Evolutionary conservation across 2,329 filamentous ascomycete species (phyloP).

Genomic region (Tolypocladium inflatum): DNA sequence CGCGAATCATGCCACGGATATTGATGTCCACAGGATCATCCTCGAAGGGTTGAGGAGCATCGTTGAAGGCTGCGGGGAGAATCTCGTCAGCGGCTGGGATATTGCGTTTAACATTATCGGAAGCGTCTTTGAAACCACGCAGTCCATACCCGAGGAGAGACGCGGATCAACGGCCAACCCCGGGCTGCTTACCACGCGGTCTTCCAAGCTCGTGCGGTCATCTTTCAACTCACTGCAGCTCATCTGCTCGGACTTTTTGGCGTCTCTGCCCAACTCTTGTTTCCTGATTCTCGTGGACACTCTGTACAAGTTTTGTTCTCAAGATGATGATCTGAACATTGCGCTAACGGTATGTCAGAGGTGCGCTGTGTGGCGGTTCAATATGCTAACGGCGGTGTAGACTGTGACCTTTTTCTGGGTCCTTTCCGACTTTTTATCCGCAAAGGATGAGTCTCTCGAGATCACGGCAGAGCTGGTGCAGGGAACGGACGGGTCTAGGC

Average conservation of each 20-base stretch:
- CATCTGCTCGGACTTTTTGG: conserved; percentile 88
- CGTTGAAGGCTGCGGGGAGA: conserved; percentile 82
- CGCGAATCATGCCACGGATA: conserved; percentile 52
- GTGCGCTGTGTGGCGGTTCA: neutral
- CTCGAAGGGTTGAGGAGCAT: conserved; percentile 74
- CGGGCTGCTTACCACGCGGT: conserved; percentile 41
- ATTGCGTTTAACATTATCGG: conserved; percentile 77
- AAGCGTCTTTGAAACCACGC: conserved; percentile 58
- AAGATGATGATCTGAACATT: conserved; percentile 89
- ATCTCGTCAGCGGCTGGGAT: conserved; percentile 73
- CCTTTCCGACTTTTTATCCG: conserved; percentile 75
- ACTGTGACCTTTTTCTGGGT: conserved; percentile 96
- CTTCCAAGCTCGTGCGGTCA: conserved; percentile 68
- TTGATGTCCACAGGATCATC: conserved; percentile 71
- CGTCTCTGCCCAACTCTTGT: conserved; percentile 60
- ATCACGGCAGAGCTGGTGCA: conserved; percentile 48
- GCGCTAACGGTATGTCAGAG: conserved; percentile 65
- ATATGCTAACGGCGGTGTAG: conserved; percentile 25
- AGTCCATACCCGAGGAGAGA: conserved; percentile 20
- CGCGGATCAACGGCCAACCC: conserved; percentile 19
- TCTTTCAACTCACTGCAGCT: conserved; percentile 87
- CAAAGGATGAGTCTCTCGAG: conserved; percentile 46
- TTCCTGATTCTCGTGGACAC: conserved; percentile 75
- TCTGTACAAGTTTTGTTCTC: conserved; percentile 79
- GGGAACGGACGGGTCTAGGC: conserved; percentile 38